Evolutionary conservation across 2,329 filamentous ascomycete species (phyloP).

Genomic region (Calonectria multiphialidica): DNA sequence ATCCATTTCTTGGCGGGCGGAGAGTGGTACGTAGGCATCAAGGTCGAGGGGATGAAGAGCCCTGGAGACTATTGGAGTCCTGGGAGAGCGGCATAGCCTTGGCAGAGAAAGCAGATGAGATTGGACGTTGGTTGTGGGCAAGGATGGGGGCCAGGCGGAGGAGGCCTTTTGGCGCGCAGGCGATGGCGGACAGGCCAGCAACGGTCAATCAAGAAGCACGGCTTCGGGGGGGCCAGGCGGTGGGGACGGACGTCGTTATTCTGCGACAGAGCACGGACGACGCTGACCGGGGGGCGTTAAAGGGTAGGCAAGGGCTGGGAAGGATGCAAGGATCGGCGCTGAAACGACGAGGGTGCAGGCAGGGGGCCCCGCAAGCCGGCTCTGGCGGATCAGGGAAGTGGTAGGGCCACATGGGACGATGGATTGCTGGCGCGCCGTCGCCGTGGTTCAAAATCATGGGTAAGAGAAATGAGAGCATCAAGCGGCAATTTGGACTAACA

Average conservation of each 20-base stretch:
- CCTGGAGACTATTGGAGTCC: no score
- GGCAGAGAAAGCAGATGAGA: not conserved
- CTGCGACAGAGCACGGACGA: constrained; percentile 27
- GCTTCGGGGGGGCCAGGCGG: not conserved
- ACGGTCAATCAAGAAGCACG: constrained; percentile 3
- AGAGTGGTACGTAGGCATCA: constrained; percentile 9
- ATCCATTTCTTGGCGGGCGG: not conserved
- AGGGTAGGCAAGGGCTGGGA: no score
- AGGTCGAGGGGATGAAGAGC: not conserved
- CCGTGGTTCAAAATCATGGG: not conserved
- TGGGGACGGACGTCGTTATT: constrained; percentile 22
- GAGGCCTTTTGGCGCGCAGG: no score
- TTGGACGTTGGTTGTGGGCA: not conserved
- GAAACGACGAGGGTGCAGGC: constrained; percentile 19
- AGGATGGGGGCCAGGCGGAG: no score
- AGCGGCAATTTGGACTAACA: not conserved
- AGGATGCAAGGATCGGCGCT: constrained; percentile 7
- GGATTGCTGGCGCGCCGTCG: not conserved
- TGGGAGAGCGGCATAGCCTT: not conserved
- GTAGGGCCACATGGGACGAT: not conserved
- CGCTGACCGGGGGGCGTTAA: not conserved
- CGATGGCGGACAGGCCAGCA: not conserved
- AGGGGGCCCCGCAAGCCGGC: not conserved
- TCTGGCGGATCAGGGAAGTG: not conserved
- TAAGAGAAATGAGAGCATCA: not conserved